Percentiles rank a stretch among this genome's conserved stretches.
Evolutionary conservation across 202 grass and related monocot species (phyloP).

Genomic region (Setaria viridis): DNA sequence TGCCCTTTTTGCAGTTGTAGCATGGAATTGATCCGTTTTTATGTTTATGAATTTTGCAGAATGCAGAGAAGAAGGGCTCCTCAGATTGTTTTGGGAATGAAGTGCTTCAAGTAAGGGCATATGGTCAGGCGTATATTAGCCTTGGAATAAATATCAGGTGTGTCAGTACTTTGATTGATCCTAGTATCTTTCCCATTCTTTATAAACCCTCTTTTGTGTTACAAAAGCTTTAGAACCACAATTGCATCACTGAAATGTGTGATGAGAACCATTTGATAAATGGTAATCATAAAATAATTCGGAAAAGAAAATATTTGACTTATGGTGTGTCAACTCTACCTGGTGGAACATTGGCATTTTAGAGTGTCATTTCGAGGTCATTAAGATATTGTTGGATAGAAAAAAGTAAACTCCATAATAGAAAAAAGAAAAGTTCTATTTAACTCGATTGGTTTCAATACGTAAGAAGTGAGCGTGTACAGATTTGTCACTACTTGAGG

Average conservation of each 20-base stretch:
- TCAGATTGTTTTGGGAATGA: slow-evolving; percentile 80
- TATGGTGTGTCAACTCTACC: neutral
- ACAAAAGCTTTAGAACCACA: slow-evolving; percentile 6
- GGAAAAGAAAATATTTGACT: too few relatives aligned
- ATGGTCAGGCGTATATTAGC: slow-evolving; percentile 82
- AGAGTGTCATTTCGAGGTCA: neutral
- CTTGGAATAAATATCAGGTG: slow-evolving; percentile 98
- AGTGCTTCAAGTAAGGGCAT: slow-evolving; percentile 93
- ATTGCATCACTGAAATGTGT: neutral
- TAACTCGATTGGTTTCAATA: neutral
- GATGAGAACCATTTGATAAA: neutral
- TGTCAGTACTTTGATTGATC: slow-evolving; percentile 26
- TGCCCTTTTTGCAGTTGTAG: neutral
- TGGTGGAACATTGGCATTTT: neutral
- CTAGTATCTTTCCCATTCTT: slow-evolving; percentile 4
- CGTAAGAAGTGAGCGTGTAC: neutral
- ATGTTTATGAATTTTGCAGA: slow-evolving; percentile 55
- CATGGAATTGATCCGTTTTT: slow-evolving; percentile 1
- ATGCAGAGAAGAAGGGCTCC: slow-evolving; percentile 39
- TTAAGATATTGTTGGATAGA: neutral
- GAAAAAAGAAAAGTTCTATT: neutral
- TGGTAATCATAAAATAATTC: neutral
- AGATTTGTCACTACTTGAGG: neutral
- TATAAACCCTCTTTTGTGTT: neutral
- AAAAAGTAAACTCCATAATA: neutral